A percentile compares a stretch with the other conserved stretches of the same genome.
These are phyloP conservation scores for Strombidium stylifer DNA, from an alignment of 73 alveolate genomes.

Conservation along the genomic window DNA sequence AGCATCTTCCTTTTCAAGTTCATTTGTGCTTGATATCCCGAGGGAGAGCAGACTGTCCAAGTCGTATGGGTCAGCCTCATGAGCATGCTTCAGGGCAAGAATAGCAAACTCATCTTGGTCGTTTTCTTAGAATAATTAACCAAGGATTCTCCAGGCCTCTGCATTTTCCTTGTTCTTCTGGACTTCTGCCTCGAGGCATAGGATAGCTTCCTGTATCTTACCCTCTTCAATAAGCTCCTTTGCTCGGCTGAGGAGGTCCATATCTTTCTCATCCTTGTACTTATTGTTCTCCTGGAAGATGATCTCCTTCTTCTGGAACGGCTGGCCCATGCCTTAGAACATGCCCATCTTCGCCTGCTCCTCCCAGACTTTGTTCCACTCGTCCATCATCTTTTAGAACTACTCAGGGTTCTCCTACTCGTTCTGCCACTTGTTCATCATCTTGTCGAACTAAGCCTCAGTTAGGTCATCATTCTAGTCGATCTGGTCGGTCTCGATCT, in stretches of 20 bases:
- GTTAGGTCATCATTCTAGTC: neutral
- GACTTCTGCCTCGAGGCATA: constrained; percentile 67
- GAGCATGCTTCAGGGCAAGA: constrained; percentile 63
- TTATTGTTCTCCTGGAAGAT: constrained; percentile 50
- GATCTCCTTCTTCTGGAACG: neutral
- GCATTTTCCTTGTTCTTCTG: constrained; percentile 58
- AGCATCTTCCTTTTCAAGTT: constrained; percentile 71
- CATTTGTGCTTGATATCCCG: constrained; percentile 87
- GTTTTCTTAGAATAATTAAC: constrained; percentile 74
- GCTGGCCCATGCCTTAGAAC: neutral
- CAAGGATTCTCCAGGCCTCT: constrained; percentile 76
- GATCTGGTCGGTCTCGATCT: neutral
- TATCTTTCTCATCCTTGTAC: constrained; percentile 16
- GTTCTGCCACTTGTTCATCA: constrained; percentile 7
- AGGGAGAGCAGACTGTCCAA: constrained; percentile 75
- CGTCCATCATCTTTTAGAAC: constrained; percentile 19
- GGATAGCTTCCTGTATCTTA: constrained; percentile 61
- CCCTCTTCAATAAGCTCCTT: constrained; percentile 50
- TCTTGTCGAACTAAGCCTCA: constrained; percentile 4
- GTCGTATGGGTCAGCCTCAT: constrained; percentile 78
- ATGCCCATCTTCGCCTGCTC: constrained; percentile 35
- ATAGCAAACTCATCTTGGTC: constrained; percentile 75
- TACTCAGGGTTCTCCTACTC: constrained; percentile 23
- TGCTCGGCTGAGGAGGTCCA: constrained; percentile 49
- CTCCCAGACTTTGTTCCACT: constrained; percentile 37